Evolutionary conservation across 768 basidiomycete genomes (phyloP).

Genomic region (Panaeolus cyanescens): DNA sequence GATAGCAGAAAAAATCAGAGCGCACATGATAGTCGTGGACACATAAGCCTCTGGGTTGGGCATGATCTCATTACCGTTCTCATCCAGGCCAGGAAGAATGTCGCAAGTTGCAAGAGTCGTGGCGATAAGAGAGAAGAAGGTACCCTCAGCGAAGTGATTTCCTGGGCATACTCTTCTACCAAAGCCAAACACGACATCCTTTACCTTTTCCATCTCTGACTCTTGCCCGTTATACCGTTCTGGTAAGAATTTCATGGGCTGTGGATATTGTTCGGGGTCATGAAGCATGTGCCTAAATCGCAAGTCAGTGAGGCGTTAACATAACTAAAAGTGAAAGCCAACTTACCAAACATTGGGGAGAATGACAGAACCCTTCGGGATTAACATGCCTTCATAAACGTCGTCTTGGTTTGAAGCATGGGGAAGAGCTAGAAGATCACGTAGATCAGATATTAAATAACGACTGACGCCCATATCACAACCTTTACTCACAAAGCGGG

Average conservation of each 20-base stretch:
- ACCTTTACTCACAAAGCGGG: slow-evolving; percentile 40
- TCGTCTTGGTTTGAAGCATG: slow-evolving; percentile 21
- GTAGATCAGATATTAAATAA: too few species aligned
- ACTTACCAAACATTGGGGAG: slow-evolving; percentile 51
- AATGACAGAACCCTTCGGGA: slow-evolving; percentile 46
- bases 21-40: slow-evolving; percentile 8
- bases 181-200: slow-evolving; percentile 40
- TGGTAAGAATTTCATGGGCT: slow-evolving; percentile 59
- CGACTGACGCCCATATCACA: too few species aligned
- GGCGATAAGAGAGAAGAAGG: slow-evolving; percentile 28
- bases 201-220: slow-evolving; percentile 32
- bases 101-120: slow-evolving; percentile 34
- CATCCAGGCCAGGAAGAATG: slow-evolving; percentile 30
- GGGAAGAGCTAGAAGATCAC: slow-evolving; percentile 20
- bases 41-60: slow-evolving; percentile 16
- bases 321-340: background rate
- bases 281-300: slow-evolving; percentile 47
- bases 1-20: too few species aligned
- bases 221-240: slow-evolving; percentile 51
- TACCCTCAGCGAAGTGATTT: slow-evolving; percentile 17
- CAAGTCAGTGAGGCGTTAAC: background rate
- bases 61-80: slow-evolving; percentile 22
- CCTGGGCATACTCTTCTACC: slow-evolving; percentile 49
- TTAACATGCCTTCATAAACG: slow-evolving; percentile 18
- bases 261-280: slow-evolving; percentile 52